Evolutionary conservation across 768 basidiomycete genomes (phyloP).

Genomic region (Auricularia sp.): DNA sequence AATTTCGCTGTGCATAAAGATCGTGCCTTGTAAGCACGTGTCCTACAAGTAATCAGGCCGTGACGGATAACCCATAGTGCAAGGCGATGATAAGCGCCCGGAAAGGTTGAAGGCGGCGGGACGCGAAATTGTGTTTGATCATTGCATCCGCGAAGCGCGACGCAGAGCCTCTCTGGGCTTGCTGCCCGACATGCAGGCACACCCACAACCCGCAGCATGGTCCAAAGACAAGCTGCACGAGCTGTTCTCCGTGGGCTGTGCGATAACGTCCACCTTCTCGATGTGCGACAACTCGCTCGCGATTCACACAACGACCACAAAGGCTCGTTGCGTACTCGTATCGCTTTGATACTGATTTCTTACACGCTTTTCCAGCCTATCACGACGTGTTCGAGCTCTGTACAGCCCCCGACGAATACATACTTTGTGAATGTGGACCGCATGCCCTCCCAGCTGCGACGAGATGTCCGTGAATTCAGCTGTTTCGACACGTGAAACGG

Average conservation of each 20-base stretch:
- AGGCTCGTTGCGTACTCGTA: constrained; percentile 15
- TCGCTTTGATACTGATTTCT: constrained; percentile 11
- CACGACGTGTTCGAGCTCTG: constrained; percentile 10
- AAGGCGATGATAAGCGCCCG: too few relatives aligned
- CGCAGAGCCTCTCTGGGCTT: neutral
- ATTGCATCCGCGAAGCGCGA: neutral
- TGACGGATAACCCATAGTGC: too few relatives aligned
- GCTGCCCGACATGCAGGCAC: constrained; percentile 19
- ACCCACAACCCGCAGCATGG: constrained; percentile 53
- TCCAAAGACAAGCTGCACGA: constrained; percentile 39
- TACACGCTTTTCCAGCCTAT: constrained; percentile 31
- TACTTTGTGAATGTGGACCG: constrained; percentile 39
- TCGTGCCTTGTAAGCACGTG: too few relatives aligned
- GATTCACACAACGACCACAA: constrained; percentile 34
- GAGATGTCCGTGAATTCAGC: constrained; percentile 30
- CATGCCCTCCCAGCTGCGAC: constrained; percentile 55
- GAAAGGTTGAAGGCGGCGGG: too few relatives aligned
- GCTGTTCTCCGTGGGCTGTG: constrained; percentile 46
- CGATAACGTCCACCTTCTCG: constrained; percentile 42
- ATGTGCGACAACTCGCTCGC: constrained; percentile 54
- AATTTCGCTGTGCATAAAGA: too few relatives aligned
- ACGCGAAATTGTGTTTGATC: too few relatives aligned
- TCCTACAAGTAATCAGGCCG: too few relatives aligned
- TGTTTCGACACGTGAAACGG: neutral
- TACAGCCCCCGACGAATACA: constrained; percentile 35